Evolutionary conservation across 495 filamentous ascomycete genomes (phyloP).

Genomic region (Cercophora samala): DNA sequence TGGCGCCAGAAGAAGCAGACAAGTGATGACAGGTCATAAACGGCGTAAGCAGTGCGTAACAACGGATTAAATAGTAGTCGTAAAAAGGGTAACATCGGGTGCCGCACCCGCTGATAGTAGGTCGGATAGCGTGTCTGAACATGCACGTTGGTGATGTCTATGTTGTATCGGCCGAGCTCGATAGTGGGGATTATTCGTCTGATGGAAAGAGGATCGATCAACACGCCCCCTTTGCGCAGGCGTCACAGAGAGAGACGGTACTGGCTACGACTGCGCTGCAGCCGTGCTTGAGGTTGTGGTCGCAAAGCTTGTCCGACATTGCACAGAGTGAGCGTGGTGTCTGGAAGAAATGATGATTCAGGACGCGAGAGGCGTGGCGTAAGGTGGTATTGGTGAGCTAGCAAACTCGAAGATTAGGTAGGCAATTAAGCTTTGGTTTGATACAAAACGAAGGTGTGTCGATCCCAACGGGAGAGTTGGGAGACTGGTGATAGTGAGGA

Average conservation of each 20-base stretch:
- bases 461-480: neutral
- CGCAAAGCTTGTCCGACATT: conserved; percentile 15
- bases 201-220: neutral
- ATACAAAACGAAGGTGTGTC: neutral
- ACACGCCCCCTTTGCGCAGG: neutral
- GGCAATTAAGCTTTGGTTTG: neutral
- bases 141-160: neutral
- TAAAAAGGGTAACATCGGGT: neutral
- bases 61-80: neutral
- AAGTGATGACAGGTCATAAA: neutral
- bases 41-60: neutral
- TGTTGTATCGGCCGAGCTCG: neutral
- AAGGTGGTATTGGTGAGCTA: neutral
- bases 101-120: neutral
- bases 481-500: neutral
- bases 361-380: neutral
- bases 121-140: neutral
- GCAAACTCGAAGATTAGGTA: neutral
- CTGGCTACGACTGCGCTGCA: conserved; percentile 5
- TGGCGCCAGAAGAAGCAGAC: neutral
- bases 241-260: conserved; percentile 1
- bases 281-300: conserved; percentile 9
- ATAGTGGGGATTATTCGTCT: neutral
- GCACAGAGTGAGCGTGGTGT: neutral
- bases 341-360: neutral